A percentile compares a stretch with the other conserved stretches of the same genome.
Conservation (phyloP, 1,284 basidiomycete genomes). For the Dichomitus squalens region DNA sequence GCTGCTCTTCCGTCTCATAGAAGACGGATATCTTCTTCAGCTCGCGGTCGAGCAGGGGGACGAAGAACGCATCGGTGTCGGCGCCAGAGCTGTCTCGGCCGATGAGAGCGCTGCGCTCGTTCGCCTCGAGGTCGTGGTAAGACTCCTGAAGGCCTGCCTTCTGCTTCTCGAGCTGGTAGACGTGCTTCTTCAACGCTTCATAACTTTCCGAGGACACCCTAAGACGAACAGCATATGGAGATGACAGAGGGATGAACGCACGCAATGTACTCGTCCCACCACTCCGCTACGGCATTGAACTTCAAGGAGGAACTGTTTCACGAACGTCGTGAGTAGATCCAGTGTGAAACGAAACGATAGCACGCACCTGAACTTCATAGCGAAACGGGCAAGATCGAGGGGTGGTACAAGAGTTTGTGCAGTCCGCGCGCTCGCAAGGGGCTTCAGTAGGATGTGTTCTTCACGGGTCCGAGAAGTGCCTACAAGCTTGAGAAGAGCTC, state of each 20-base stretch:
- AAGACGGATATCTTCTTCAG: constrained; percentile 83
- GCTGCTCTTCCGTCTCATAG: constrained; percentile 78
- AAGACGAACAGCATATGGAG: background rate
- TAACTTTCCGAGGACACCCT: constrained; percentile 51
- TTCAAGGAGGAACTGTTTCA: constrained; percentile 71
- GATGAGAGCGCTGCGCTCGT: constrained; percentile 61
- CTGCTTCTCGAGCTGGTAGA: constrained; percentile 82
- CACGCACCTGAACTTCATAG: constrained; percentile 63
- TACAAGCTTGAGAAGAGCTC: constrained; percentile 5
- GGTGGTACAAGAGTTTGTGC: constrained; percentile 1
- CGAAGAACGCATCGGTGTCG: constrained; percentile 61
- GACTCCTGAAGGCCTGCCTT: constrained; percentile 47
- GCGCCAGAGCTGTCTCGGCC: constrained; percentile 4
- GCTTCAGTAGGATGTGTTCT: constrained; percentile 33
- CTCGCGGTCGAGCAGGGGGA: constrained; percentile 81
- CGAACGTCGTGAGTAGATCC: background rate
- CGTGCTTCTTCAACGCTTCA: constrained; percentile 84
- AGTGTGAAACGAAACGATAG: background rate
- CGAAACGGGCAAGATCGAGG: constrained; percentile 33
- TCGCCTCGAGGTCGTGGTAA: constrained; percentile 65
- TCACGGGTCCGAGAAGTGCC: constrained; percentile 17
- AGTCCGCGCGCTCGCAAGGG: constrained; percentile 23
- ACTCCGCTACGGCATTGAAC: constrained; percentile 93
- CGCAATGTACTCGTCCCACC: constrained; percentile 94
- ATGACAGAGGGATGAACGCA: constrained; percentile 41